Base-by-base conservation (phyloP, 78 protist genomes). In the Pelomyxa schiedti region DNA sequence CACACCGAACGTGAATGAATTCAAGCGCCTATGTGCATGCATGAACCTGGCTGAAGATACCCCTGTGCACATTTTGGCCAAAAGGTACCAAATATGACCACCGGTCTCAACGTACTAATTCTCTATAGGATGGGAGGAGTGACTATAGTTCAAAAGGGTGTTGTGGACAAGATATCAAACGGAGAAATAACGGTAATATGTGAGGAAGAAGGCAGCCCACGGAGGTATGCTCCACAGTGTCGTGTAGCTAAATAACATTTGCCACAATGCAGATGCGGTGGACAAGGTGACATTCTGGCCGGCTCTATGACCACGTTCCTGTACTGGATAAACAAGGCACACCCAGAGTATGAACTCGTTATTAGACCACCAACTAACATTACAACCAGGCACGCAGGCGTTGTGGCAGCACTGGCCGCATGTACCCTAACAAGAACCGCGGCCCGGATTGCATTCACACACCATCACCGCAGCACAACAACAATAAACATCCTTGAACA, bases 1-100 rank as follows among this genome's bases (percentile, higher is more conserved):
- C 39, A 87, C 91, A 1, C 94, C 94, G 37, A 90, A 90, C 42
- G 37, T 67, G 38, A 63, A 42, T 4, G 94, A 90, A 65, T 75
- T n/a, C 36, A 66, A 40, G 3, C 41, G 58, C n/a, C 66, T 84
- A 42, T 84, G 43, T 53, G 28, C 8, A 53, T 3, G 4, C 6
- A 37, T 3, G 35, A 4, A 35, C 0, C 75, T 30, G 58, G 39
- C 26, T 6, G 73, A 65, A 65, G 69, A 65, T 38, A 7, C 28
- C 8, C 7, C 69, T 36, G 69, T 65, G 69, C 7, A 7, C 7
- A 38, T 36, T 24, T 4, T 65, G 30, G 30, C 69, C 35, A 35
- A 65, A 65, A 65, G 35, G 69, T 65, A 38, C 30, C 37, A 8
- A 8, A 9, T n/a, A 4, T 69, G 73, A 28, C 73, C 9, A 7